Evolutionary conservation across 192 early-diverging fungal species (phyloP).

Genomic region (Allomyces macrogynus): DNA sequence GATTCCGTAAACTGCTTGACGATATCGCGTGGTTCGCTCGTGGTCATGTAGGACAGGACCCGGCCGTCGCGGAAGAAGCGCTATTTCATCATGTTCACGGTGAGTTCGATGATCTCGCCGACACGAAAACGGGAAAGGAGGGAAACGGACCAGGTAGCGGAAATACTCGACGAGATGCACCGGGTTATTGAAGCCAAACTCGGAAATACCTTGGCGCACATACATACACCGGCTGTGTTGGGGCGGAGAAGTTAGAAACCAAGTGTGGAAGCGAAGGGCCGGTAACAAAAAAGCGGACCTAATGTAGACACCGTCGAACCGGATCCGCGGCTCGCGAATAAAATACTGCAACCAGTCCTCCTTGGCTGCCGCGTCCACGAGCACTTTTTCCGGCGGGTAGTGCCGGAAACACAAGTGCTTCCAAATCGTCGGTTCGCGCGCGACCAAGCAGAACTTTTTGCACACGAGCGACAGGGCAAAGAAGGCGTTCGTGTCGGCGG

Average conservation of each 20-base stretch:
- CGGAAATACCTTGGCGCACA: background rate
- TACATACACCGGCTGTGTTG: background rate
- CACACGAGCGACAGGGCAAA: background rate
- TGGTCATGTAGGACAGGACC: background rate
- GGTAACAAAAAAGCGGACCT: no score
- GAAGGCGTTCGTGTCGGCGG: background rate
- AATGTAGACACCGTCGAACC: background rate
- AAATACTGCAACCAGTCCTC: background rate
- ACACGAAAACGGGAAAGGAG: background rate
- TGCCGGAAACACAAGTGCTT: background rate
- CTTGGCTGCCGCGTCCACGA: background rate
- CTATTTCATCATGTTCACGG: background rate
- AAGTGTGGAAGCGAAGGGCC: no score
- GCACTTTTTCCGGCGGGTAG: background rate
- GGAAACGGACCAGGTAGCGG: background rate
- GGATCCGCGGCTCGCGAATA: background rate
- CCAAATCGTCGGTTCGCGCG: background rate
- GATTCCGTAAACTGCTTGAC: background rate
- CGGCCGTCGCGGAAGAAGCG: background rate
- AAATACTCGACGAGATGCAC: background rate
- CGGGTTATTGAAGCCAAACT: background rate
- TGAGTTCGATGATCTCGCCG: background rate
- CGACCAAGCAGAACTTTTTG: background rate
- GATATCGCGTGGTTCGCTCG: background rate
- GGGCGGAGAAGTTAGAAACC: no score